A percentile compares a stretch with the other conserved stretches of the same genome.
These are phyloP conservation scores for Yarrowia galli DNA, from an alignment of 1,139 yeast species.

Conservation along the genomic window DNA sequence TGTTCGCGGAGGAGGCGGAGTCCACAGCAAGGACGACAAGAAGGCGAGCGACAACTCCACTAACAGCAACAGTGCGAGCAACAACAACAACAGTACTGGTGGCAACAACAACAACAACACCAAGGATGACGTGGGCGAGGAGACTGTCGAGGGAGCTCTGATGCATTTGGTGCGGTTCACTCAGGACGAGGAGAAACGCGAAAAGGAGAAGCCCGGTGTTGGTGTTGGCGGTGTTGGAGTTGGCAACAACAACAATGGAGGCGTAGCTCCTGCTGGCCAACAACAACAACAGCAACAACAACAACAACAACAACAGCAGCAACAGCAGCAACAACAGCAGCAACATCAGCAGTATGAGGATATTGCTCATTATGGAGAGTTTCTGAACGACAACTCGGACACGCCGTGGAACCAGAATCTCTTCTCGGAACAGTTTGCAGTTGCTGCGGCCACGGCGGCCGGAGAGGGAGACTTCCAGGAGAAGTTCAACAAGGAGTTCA, in stretches of 20 bases:
- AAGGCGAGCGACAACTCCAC: background rate
- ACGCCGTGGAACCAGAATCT: slow-evolving; percentile 37
- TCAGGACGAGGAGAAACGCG: slow-evolving; percentile 51
- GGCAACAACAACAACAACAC: background rate
- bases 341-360: slow-evolving; percentile 39
- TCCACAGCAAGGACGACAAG: slow-evolving; percentile 36
- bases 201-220: slow-evolving; percentile 43
- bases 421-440: slow-evolving; percentile 37
- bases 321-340: slow-evolving; percentile 41
- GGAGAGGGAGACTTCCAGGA: slow-evolving; percentile 23
- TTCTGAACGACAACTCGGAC: slow-evolving; percentile 40
- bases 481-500: slow-evolving; percentile 42
- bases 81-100: too few relatives aligned
- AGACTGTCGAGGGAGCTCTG: slow-evolving; percentile 73
- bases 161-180: slow-evolving; percentile 73
- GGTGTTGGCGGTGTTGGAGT: slow-evolving; percentile 32
- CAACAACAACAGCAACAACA: slow-evolving; percentile 43
- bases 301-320: slow-evolving; percentile 42
- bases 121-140: slow-evolving; percentile 40
- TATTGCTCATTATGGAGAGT: slow-evolving; percentile 44
- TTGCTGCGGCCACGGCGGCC: slow-evolving; percentile 22
- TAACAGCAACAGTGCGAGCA: too few relatives aligned
- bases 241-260: slow-evolving; percentile 21
- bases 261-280: slow-evolving; percentile 20
- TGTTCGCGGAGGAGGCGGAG: background rate